Conservation (phyloP, 768 basidiomycete genomes). For the Scleroderma bovista region DNA sequence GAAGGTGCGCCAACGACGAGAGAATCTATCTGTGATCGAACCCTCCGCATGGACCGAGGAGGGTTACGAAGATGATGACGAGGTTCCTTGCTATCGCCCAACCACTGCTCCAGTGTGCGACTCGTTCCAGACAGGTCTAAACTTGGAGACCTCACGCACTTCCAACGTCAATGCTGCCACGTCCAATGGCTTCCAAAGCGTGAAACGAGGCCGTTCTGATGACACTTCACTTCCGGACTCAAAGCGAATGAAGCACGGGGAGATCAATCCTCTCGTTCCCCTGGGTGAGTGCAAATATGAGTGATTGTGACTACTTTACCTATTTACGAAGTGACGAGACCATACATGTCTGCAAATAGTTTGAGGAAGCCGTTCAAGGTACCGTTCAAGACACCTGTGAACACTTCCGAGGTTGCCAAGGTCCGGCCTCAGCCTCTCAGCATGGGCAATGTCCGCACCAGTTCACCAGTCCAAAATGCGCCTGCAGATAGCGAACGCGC, state of each 20-base stretch:
- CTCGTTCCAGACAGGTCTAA: background rate
- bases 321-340: constrained; percentile 38
- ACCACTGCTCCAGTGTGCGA: background rate
- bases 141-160: background rate
- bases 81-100: background rate
- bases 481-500: background rate
- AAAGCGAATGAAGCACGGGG: constrained; percentile 18
- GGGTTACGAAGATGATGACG: constrained; percentile 27
- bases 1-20: constrained; percentile 47
- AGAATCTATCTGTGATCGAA: constrained; percentile 43
- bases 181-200: constrained; percentile 9
- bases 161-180: background rate
- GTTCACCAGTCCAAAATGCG: background rate
- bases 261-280: constrained; percentile 13
- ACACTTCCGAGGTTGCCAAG: constrained; percentile 7
- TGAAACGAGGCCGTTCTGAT: constrained; percentile 13
- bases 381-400: constrained; percentile 37
- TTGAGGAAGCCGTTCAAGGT: constrained; percentile 48
- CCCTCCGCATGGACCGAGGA: constrained; percentile 11
- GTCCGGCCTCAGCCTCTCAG: background rate
- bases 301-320: background rate
- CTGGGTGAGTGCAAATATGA: constrained; percentile 14
- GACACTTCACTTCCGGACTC: constrained; percentile 8
- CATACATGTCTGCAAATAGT: constrained; percentile 34
- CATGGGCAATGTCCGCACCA: background rate